A percentile compares a stretch with the other conserved stretches of the same genome.
These are phyloP conservation scores for Acer yangbiense DNA, from an alignment of 345 rosid genomes.

Conservation along the genomic window DNA sequence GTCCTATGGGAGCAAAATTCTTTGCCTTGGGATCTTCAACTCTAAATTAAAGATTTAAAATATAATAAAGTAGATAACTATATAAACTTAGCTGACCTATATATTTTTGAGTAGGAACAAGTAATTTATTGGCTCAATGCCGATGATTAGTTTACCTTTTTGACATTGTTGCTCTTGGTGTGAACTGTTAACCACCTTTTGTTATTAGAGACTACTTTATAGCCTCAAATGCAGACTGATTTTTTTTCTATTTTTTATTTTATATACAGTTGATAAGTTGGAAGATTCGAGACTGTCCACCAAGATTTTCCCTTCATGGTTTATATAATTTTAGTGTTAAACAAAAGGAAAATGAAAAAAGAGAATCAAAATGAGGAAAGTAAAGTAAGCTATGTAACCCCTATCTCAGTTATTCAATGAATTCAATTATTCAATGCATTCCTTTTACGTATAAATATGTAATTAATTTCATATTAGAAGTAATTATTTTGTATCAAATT, in stretches of 20 bases:
- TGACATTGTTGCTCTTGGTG: slow-evolving; percentile 24
- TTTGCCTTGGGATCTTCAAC: slow-evolving; percentile 25
- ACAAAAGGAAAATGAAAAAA: background rate
- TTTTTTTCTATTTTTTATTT: no score
- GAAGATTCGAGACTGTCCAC: background rate
- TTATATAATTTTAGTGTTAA: background rate
- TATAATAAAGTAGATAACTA: slow-evolving; percentile 3
- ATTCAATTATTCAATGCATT: no score
- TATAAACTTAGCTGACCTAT: slow-evolving; percentile 21
- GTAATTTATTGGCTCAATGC: slow-evolving; percentile 42
- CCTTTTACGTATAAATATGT: no score
- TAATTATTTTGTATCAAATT: no score
- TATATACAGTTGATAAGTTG: background rate
- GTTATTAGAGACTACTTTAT: no score
- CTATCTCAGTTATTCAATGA: background rate
- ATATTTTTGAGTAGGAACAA: background rate
- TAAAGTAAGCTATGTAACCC: background rate
- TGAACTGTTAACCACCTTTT: no score
- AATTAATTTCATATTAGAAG: no score
- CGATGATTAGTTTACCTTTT: slow-evolving; percentile 16
- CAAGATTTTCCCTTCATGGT: background rate
- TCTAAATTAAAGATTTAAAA: slow-evolving; percentile 3
- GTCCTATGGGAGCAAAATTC: slow-evolving; percentile 21
- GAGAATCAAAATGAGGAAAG: background rate
- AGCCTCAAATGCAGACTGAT: no score